Evolutionary conservation across 2,329 filamentous ascomycete genomes (phyloP), one percentile per base, ranked within the genome.

Genomic region (Neurospora crassa): DNA sequence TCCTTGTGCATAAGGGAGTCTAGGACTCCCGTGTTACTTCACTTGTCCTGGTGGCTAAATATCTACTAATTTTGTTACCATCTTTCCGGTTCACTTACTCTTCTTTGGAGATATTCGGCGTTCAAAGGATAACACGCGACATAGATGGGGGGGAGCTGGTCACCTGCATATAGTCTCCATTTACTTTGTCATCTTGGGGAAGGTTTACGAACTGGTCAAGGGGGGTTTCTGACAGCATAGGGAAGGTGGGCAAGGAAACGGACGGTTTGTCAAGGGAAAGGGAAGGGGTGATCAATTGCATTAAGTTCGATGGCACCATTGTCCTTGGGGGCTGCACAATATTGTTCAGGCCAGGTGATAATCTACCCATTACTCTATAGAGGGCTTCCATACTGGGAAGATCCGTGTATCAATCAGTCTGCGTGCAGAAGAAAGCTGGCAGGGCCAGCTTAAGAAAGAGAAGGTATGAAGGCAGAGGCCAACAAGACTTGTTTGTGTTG

Each of bases 41-140:
- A n/a, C 63, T 42, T 69, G 34, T 63, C 41, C 47, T 24, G 43
- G 42, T 41, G 20, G 40, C 53, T 63, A 63, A 63, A 63, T 63
- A 24, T 71, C 45, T 71, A 72, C 67, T 72, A 72, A 72, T 72
- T n/a, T 67, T 69, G 47, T 72, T 59, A 41, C 70, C 47, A 42
- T 40, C 67, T 43, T 69, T 70, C 53, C 40, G 40, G 40, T 47
- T 69, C 47, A 67, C 42, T 40, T 71, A 68, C 67, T 68, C 67
- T 67, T 69, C 45, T 71, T 59, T 43, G 71, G 67, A 45, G 41
- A 68, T 42, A 71, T 71, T 67, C 42, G 71, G 71, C 71, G 71
- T 72, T 72, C 69, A 71, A 40, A 70, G 67, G 70, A 45, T 34
- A 69, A 53, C 67, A 67, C 68, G 42, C 68, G 68, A 59, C 45